These are phyloP conservation scores for Amphicarpaea edgeworthii DNA, from an alignment of 306 rosid species.

Conservation along the genomic window DNA sequence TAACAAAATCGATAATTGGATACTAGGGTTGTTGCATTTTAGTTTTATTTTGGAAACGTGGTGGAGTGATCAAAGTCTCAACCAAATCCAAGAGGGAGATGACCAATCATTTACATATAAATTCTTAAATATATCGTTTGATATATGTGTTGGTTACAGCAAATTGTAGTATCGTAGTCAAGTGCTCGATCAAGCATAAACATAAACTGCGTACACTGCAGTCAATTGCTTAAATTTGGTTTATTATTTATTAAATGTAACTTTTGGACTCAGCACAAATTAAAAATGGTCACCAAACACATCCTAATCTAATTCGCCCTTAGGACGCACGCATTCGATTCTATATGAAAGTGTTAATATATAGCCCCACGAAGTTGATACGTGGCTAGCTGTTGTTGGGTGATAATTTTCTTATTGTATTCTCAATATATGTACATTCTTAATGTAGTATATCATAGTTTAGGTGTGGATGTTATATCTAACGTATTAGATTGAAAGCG, in stretches of 20 bases:
- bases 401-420: background rate
- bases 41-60: constrained; percentile 35
- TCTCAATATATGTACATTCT: background rate
- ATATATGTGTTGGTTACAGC: constrained; percentile 46
- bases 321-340: constrained; percentile 68
- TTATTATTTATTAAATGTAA: constrained; percentile 26
- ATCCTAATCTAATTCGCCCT: constrained; percentile 40
- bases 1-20: constrained; percentile 54
- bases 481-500: constrained; percentile 50
- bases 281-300: constrained; percentile 46
- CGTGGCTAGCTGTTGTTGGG: constrained; percentile 41
- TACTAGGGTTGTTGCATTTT: constrained; percentile 30
- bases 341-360: constrained; percentile 48
- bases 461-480: constrained; percentile 77
- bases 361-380: background rate
- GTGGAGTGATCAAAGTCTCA: constrained; percentile 40
- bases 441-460: constrained; percentile 15
- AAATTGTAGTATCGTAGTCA: constrained; percentile 35
- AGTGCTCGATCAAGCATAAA: constrained; percentile 6
- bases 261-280: constrained; percentile 11
- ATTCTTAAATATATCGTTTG: constrained; percentile 16
- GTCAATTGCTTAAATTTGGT: constrained; percentile 42
- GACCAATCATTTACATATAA: background rate
- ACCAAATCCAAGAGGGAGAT: constrained; percentile 39
- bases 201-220: constrained; percentile 31